Evolutionary conservation across 1,284 basidiomycete genomes (phyloP).

Genomic region (Trichosporon faecale): DNA sequence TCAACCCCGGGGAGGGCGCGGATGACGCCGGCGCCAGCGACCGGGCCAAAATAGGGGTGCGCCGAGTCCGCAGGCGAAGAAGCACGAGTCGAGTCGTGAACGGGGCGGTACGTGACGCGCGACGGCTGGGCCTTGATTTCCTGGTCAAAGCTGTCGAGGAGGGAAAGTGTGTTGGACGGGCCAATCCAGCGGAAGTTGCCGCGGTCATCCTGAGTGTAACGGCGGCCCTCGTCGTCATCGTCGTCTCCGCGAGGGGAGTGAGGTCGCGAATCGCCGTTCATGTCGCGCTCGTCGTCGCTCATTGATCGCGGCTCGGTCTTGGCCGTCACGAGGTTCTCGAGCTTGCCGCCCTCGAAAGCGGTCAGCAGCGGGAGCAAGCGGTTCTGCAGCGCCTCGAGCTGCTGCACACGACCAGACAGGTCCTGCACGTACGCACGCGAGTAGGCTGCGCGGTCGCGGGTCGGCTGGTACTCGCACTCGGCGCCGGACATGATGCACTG

Average conservation of each 20-base stretch:
- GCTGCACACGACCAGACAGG: constrained; percentile 47
- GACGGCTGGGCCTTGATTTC: constrained; percentile 32
- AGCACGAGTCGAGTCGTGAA: constrained; percentile 12
- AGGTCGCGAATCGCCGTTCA: constrained; percentile 33
- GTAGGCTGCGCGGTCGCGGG: constrained; percentile 48
- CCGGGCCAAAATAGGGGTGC: constrained; percentile 74
- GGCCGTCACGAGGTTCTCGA: constrained; percentile 1
- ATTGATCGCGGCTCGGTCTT: neutral
- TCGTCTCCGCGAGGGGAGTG: constrained; percentile 53
- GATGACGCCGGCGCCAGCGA: constrained; percentile 81
- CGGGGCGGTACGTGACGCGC: constrained; percentile 19
- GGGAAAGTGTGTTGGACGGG: constrained; percentile 81
- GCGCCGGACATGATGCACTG: constrained; percentile 39
- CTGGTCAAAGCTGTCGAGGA: constrained; percentile 72
- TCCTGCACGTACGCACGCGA: constrained; percentile 49
- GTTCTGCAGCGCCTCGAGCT: constrained; percentile 38
- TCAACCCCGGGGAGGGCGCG: constrained; percentile 75
- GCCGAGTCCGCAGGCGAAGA: neutral
- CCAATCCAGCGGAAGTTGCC: constrained; percentile 90
- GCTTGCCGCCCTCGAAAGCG: constrained; percentile 35
- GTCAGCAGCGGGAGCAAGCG: constrained; percentile 42
- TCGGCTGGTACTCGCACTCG: constrained; percentile 49
- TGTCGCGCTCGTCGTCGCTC: constrained; percentile 12
- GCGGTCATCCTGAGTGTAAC: constrained; percentile 60
- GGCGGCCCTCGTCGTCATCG: constrained; percentile 47